Evolutionary conservation across 2,329 filamentous ascomycete species (phyloP), one percentile per base, ranked within the genome.

Genomic region (Neurospora crassa): DNA sequence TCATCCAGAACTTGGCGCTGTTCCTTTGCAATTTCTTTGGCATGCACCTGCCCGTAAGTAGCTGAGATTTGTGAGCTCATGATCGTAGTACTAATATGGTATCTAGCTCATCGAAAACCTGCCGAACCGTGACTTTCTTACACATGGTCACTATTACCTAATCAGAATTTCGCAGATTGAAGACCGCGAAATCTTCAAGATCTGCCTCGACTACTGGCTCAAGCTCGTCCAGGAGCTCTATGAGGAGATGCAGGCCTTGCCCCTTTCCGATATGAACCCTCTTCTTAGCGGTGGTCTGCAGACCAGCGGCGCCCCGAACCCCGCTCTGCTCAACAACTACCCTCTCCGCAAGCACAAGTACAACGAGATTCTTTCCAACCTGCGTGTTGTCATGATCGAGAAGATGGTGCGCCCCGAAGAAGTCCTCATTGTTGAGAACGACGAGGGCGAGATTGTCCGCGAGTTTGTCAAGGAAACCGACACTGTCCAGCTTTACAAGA

Each of bases 401-500:
- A 97, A 97, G 86, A 99, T 99, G 96, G 96, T 99, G 41, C 89
- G 94, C 63, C 96, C 96, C 0, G 96, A 99, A 82, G 96, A 99
- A 83, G 96, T 99, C 10, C 82, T 99, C 76, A 96, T 99, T 78
- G 96, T 99, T n/a, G 96, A 99, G 82, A 99, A 99, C 80, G 96
- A 99, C 74, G 96, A 99, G 82, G 96, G 96, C 74, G 96, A 99
- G 80, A 99, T 99, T 77, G 96, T 99, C 40, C 93, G 96, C 76
- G 96, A 99, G 79, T 99, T 99, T 75, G 96, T 99, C 80, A 99
- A 99, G 85, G 96, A 99, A 83, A 97, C 94, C 77, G 96, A 99
- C 81, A 99, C 96, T 0, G 97, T 99, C 67, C 96, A 99, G 82
- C 88, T 99, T 1, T 99, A 99, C 88, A 99, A 99, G 87, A 98